Base-by-base conservation (phyloP, 2,329 filamentous ascomycete species). In the Seiridium unicorne region DNA sequence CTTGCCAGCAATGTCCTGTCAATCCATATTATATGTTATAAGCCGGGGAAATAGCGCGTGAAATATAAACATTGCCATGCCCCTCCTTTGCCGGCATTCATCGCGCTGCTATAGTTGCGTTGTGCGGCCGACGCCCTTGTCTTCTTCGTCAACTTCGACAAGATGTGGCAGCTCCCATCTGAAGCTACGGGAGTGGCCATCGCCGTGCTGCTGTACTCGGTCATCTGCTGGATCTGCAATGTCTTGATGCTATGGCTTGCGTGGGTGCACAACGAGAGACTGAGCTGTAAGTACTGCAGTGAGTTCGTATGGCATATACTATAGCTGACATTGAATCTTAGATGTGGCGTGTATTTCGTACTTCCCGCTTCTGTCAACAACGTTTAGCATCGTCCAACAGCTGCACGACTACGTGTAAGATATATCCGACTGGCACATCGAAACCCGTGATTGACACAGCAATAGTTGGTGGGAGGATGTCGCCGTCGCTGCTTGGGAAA, bases 291-390 rank as follows among this genome's bases (percentile, higher is more conserved):
- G 60, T 58, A 42, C 38, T 35, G 18, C 18, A 2, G 11, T 38
- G 1, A 35, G 11, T 31, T 6, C 32, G n/a, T 18, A 44, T 13
- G 3, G 4, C 7, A 9, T 6, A 13, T 5, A 3, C 18, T 6
- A 48, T 34, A 38, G 49, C 36, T 18, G 18, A n/a, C 40, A 10
- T 54, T 53, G 11, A n/a, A 11, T 8, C 6, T n/a, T 35, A 66
- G 63, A 64, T 54, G 63, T 66, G 10, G 64, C 63, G 8, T 61
- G 57, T 35, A 64, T 66, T 13, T 62, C 61, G 4, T 66, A 65
- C 42, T 61, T 65, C n/a, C 61, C 62, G 7, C 48, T 64, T 2
- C 31, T 66, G 18, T 61, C 62, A 6, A 65, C 62, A 3, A 62
- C 62, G 11, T 57, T 59, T 34, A 64, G 63, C 26, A 61, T 66